A percentile compares a stretch with the other conserved stretches of the same genome.
These are phyloP conservation scores for Kitagawia praeruptora DNA, from an alignment of 129 eudicot genomes.

Conservation along the genomic window DNA sequence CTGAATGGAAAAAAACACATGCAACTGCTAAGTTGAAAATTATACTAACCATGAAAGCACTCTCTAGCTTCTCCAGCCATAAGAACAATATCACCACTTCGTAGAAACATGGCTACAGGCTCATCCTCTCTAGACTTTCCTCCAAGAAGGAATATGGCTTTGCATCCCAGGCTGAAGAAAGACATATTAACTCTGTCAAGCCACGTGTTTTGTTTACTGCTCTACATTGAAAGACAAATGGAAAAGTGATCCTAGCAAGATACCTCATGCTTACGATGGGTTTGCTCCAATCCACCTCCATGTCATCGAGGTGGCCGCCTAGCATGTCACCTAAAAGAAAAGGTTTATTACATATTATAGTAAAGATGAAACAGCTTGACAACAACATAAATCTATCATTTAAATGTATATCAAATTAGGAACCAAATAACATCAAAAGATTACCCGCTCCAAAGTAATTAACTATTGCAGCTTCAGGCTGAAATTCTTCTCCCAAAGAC, in stretches of 20 bases:
- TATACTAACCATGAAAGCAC: conserved; percentile 77
- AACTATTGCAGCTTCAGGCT: conserved; percentile 90
- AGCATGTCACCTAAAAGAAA: conserved; percentile 75
- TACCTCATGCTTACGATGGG: conserved; percentile 96
- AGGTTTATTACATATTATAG: not conserved
- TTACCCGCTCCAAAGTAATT: conserved; percentile 84
- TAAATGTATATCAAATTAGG: not conserved
- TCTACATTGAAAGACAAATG: not conserved
- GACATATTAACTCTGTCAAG: conserved; percentile 5
- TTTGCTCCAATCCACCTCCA: conserved; percentile 96
- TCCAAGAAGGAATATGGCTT: conserved; percentile 92
- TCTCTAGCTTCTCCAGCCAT: conserved; percentile 97
- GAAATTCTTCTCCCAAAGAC: conserved; percentile 65
- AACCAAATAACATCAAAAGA: conserved; percentile 4
- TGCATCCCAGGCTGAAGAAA: conserved; percentile 77
- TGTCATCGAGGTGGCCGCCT: conserved; percentile 98
- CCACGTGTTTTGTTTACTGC: not conserved
- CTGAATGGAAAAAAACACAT: not conserved
- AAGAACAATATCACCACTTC: conserved; percentile 85
- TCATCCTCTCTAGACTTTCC: conserved; percentile 85
- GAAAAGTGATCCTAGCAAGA: conserved; percentile 5
- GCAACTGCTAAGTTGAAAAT: not conserved
- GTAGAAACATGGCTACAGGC: conserved; percentile 81
- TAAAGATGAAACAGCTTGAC: not conserved
- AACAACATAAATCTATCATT: not conserved